Percentiles rank a stretch among this genome's conserved stretches.
phyloP scores from a whole-genome alignment of 441 rosid species.

The Breynia disticha region DNA sequence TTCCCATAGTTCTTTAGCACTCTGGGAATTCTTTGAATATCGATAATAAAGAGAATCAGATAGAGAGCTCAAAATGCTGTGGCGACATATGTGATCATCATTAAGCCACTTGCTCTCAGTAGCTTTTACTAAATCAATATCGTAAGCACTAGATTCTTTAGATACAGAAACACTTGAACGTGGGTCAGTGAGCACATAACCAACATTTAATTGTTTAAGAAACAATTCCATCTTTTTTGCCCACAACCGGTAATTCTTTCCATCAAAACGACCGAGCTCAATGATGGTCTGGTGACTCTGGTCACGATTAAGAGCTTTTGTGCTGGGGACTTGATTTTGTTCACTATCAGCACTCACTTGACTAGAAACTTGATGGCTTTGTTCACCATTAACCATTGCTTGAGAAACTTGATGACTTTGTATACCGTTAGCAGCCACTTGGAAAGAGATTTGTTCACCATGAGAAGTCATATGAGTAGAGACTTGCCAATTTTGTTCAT shows the following conservation, averaged over 20 bases:
- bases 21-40: slow-evolving; percentile 39
- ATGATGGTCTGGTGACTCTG: slow-evolving; percentile 25
- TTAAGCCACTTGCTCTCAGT: slow-evolving; percentile 40
- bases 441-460: slow-evolving; percentile 16
- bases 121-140: slow-evolving; percentile 28
- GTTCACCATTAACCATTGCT: slow-evolving; percentile 9
- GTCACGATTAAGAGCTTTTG: slow-evolving; percentile 12
- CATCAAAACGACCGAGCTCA: slow-evolving; percentile 58
- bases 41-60: slow-evolving; percentile 54
- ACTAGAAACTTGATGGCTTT: slow-evolving; percentile 22
- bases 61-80: slow-evolving; percentile 50
- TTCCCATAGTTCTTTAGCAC: slow-evolving; percentile 75
- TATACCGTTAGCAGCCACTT: slow-evolving; percentile 11
- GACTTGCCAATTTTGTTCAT: slow-evolving; percentile 22
- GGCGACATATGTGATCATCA: slow-evolving; percentile 61
- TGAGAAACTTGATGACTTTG: slow-evolving; percentile 22
- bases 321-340: slow-evolving; percentile 18
- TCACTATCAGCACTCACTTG: slow-evolving; percentile 18
- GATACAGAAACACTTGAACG: slow-evolving; percentile 27
- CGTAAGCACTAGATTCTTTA: slow-evolving; percentile 24
- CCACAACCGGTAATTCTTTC: slow-evolving; percentile 61
- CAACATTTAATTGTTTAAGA: slow-evolving; percentile 54
- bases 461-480: slow-evolving; percentile 19
- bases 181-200: slow-evolving; percentile 52
- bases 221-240: slow-evolving; percentile 51